Base-by-base conservation (phyloP, 2,329 filamentous ascomycete species). In the Apiospora rasikravindrae region DNA sequence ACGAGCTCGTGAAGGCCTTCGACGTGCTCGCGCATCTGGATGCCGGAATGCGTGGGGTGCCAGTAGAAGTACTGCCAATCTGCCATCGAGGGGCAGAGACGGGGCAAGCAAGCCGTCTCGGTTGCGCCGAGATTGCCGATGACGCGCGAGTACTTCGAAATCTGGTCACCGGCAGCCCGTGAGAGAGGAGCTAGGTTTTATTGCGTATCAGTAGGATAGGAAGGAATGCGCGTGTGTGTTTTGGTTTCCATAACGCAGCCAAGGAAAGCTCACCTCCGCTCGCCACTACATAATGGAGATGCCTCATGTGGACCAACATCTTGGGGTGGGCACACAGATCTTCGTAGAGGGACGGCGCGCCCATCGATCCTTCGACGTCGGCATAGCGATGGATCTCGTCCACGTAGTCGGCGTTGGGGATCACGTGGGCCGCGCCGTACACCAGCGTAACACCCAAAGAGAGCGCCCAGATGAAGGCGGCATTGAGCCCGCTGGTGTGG, bases 1-100 rank as follows among this genome's bases (percentile, higher is more conserved):
- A 83, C 76, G 4, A 81, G 76, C 74, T 84, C 83, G 68, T 81
- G 80, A 16, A 81, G 71, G 6, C 74, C 77, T 0, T 78, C 77
- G 2, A 33, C 29, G 26, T n/a, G 16, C 53, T 61, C 29, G 29
- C 53, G 53, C 53, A 6, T 76, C 75, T 47, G 75, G 73, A 29
- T 76, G 71, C 22, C 72, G 73, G 69, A 74, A 24, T 69, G 71
- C 22, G 72, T 73, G 37, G 74, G 74, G 19, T 75, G 74, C 74
- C 71, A 75, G 71, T 77, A 73, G 68, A 76, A 76, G 57, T 77
- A 78, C 16, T 73, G 70, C 76, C 77, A 77, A 67, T 77, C 75
- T 16, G 73, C 71, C 11, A 73, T 67, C 7, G 73, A 45, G 37
- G 73, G 73, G 6, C 73, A 69, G 24, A 76, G 69, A 61, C 71